Base-by-base conservation (phyloP, 345 rosid species). In the Eutrema yunnanense region DNA sequence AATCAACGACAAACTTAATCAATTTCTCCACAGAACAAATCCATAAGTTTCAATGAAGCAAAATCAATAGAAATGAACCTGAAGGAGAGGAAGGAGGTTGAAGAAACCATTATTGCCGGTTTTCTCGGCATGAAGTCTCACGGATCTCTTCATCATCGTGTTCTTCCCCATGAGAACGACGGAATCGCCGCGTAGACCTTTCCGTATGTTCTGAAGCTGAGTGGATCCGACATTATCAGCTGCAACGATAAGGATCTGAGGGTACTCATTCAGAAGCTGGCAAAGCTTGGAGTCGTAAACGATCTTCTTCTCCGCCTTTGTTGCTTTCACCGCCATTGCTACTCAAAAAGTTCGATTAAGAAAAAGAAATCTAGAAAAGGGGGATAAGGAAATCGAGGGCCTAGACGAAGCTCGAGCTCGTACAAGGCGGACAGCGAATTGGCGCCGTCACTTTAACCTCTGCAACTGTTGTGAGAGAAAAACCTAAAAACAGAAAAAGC, bases 151-250 rank as follows among this genome's bases (percentile, higher is more conserved):
- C 98, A 91, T 91, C 97, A 94, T 94, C 0, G 98, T 94, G 70
- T 94, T 94, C 76, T 94, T 94, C 9, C 97, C 98, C 96, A 94
- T 94, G 0, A 94, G 84, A n/a, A 94, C 88, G 3, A 91, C 47
- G 0, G 98, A 91, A 77, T 91, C 91, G 4, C 97, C 93, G 2
- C 97, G 82, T 9, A 94, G 80, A 42, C 98, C 97, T 38, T 6
- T 81, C 66, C 97, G 67, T n/a, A 94, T 94, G 76, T 78, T 89
- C 87, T 91, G 97, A 40, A 94, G 85, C 87, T 94, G 98, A 43
- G 78, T 91, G 11, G 98, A 94, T 2, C 98, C 98, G 2, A 94
- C 98, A 43, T 94, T 94, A 41, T 94, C 96, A 14, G 97, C 96
- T 0, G 90, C 91, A 9, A 66, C 98, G 13, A 94, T 37, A 41